phyloP scores from a whole-genome alignment of 2,329 filamentous ascomycete species.

The Pseudocercospora vitis region DNA sequence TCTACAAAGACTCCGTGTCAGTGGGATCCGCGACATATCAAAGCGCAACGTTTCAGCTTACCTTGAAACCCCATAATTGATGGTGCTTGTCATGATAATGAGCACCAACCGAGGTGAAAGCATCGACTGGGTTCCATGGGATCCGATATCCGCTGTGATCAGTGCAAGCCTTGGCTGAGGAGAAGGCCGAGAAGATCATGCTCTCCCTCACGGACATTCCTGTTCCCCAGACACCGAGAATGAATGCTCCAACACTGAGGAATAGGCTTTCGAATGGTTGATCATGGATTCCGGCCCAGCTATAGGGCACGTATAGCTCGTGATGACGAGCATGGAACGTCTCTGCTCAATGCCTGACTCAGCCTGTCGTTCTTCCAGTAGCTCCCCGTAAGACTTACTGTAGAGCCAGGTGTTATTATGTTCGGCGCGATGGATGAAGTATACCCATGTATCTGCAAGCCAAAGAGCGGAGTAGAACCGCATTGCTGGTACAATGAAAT shows the following conservation, averaged over 20 bases:
- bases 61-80: neutral
- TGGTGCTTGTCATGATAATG: neutral
- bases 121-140: neutral
- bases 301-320: constrained; percentile 3
- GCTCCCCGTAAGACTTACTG: too few species aligned
- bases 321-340: neutral
- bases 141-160: neutral
- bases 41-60: neutral
- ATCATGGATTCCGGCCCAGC: neutral
- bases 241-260: neutral
- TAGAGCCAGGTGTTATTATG: constrained; percentile 2
- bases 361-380: neutral
- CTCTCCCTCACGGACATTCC: neutral
- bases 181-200: neutral
- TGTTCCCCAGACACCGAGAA: neutral
- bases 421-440: constrained; percentile 3
- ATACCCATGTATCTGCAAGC: neutral
- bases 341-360: neutral
- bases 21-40: neutral
- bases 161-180: neutral
- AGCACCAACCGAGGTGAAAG: neutral
- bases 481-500: neutral
- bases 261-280: constrained; percentile 1
- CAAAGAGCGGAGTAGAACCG: neutral
- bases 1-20: neutral